Evolutionary conservation across 495 filamentous ascomycete species (phyloP).

Genomic region (Penicillium lagena): DNA sequence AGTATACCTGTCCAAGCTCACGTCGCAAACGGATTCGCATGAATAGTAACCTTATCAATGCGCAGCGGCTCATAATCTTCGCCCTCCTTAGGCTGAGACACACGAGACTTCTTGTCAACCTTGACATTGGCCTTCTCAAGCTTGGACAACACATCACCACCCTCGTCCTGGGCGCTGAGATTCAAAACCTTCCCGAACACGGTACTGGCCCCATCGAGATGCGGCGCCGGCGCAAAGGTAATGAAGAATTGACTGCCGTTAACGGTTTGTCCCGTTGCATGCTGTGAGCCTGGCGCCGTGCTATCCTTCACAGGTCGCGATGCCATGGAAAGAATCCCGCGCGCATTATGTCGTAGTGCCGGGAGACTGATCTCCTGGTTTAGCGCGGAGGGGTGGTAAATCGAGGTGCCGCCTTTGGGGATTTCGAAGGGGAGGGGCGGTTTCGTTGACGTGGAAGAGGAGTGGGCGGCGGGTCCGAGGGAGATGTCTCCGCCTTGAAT

Average conservation of each 20-base stretch:
- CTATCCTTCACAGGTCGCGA: conserved; percentile 62
- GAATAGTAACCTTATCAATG: conserved; percentile 75
- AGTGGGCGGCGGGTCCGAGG: conserved; percentile 45
- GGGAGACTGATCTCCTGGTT: conserved; percentile 87
- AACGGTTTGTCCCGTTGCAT: conserved; percentile 54
- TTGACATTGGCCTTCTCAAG: conserved; percentile 72
- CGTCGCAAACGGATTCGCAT: conserved; percentile 87
- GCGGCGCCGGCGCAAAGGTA: conserved; percentile 74
- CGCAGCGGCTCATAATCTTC: conserved; percentile 46
- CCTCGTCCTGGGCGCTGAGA: conserved; percentile 36
- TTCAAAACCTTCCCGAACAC: conserved; percentile 80
- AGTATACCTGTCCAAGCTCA: conserved; percentile 24
- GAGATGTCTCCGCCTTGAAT: conserved; percentile 81
- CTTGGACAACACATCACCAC: conserved; percentile 42
- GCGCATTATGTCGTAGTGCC: conserved; percentile 73
- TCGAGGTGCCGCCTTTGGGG: conserved; percentile 77
- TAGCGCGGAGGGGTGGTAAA: conserved; percentile 70
- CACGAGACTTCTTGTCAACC: conserved; percentile 87
- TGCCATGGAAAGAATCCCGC: conserved; percentile 91
- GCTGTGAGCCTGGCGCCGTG: conserved; percentile 36
- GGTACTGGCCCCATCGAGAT: conserved; percentile 91
- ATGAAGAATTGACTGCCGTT: conserved; percentile 97
- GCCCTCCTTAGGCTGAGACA: conserved; percentile 48
- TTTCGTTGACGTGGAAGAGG: conserved; percentile 20
- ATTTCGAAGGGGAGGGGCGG: conserved; percentile 39